Conservation (phyloP, 108 stramenopile genomes). For the Cyclotella sp. region DNA sequence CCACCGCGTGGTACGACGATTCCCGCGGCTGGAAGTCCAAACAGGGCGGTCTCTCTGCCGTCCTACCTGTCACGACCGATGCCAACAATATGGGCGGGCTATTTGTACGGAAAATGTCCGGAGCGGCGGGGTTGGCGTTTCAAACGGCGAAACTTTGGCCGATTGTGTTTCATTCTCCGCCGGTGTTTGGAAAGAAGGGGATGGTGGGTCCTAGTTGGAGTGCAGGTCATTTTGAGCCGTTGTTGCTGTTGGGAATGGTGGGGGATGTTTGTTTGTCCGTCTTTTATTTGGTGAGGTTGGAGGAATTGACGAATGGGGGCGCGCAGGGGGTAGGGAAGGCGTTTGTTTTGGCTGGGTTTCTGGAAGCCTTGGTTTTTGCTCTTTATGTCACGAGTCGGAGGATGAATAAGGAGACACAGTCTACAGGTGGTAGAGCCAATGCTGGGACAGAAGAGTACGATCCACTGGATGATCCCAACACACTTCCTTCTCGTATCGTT, state of each 20-base stretch:
- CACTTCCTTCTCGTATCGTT: constrained; percentile 74
- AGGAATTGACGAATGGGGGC: constrained; percentile 65
- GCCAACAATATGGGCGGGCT: constrained; percentile 91
- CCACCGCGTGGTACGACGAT: constrained; percentile 76
- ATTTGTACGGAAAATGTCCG: constrained; percentile 82
- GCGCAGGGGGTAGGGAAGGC: constrained; percentile 59
- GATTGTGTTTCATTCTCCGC: constrained; percentile 69
- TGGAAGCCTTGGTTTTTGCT: constrained; percentile 74
- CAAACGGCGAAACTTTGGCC: constrained; percentile 84
- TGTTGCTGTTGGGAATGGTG: constrained; percentile 58
- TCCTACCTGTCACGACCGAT: constrained; percentile 76
- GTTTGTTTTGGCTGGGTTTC: constrained; percentile 55
- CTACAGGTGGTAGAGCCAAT: not conserved
- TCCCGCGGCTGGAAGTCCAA: constrained; percentile 84
- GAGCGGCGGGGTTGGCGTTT: constrained; percentile 72
- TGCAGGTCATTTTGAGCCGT: constrained; percentile 75
- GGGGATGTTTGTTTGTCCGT: constrained; percentile 60
- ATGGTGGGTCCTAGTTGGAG: constrained; percentile 74
- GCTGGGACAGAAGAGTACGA: constrained; percentile 9
- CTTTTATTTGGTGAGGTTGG: constrained; percentile 64
- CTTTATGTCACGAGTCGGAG: constrained; percentile 48
- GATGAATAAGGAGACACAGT: constrained; percentile 8
- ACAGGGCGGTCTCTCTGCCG: constrained; percentile 83
- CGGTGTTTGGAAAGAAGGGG: constrained; percentile 13
- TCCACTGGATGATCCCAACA: constrained; percentile 54